Evolutionary conservation across 75 land plant species (phyloP).

Genomic region (Sequoiadendron giganteum): DNA sequence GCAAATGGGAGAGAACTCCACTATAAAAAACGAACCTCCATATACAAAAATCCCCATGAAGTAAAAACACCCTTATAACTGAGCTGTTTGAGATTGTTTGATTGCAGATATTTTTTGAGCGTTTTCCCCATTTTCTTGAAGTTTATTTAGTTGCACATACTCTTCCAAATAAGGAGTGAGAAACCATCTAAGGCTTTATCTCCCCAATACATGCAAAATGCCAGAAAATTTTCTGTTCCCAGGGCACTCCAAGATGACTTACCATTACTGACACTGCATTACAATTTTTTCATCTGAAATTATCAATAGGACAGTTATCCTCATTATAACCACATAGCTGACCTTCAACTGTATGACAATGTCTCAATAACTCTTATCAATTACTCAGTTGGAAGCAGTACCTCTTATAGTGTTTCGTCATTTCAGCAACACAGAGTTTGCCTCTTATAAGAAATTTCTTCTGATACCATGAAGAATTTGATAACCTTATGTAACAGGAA

Average conservation of each 20-base stretch:
- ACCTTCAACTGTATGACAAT: neutral
- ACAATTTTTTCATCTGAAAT: neutral
- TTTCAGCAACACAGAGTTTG: neutral
- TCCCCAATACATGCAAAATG: neutral
- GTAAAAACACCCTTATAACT: neutral
- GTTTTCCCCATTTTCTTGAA: neutral
- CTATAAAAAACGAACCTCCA: neutral
- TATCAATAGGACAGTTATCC: neutral
- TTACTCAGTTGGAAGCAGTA: neutral
- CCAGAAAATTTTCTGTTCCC: neutral
- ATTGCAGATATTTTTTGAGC: neutral
- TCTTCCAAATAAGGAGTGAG: neutral
- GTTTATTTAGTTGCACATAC: neutral
- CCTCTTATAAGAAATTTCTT: neutral
- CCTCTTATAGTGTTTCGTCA: neutral
- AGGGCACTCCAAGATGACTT: neutral
- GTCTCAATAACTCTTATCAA: neutral
- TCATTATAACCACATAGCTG: neutral
- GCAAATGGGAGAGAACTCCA: neutral
- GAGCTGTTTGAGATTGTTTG: neutral
- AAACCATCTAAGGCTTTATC: neutral
- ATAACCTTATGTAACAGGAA: no score
- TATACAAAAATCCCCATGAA: neutral
- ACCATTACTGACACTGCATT: neutral
- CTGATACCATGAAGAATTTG: no score